Evolutionary conservation across 176 grass and related monocot genomes (phyloP).

Genomic region (Oryza punctata): DNA sequence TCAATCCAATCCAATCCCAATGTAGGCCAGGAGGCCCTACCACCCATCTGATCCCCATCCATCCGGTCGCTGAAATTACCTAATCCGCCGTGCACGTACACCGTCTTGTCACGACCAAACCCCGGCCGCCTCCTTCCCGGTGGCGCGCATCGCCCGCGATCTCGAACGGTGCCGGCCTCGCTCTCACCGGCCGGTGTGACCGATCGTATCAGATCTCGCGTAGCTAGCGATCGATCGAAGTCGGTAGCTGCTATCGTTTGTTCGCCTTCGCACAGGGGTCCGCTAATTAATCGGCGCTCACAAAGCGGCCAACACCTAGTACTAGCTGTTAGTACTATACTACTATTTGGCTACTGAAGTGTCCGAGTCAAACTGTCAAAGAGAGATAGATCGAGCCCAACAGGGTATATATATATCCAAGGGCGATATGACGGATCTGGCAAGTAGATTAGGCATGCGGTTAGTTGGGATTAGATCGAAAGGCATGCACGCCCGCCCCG

Average conservation of each 20-base stretch:
- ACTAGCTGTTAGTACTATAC: too few species aligned
- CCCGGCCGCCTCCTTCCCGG: constrained; percentile 21
- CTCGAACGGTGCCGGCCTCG: background rate
- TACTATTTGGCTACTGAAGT: background rate
- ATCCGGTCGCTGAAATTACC: background rate
- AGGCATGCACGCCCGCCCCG: background rate
- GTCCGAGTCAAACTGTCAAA: too few species aligned
- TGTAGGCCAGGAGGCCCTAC: background rate
- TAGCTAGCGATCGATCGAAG: too few species aligned
- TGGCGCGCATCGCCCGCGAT: background rate
- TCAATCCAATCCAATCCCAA: background rate
- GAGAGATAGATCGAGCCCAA: background rate
- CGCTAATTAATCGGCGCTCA: background rate
- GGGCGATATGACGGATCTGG: background rate
- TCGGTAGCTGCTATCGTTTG: too few species aligned
- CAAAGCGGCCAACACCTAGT: background rate
- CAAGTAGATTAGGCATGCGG: constrained; percentile 8
- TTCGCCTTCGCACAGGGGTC: background rate
- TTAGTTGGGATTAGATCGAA: constrained; percentile 14
- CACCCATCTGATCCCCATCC: constrained; percentile 1
- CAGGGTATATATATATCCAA: background rate
- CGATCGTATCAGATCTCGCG: too few species aligned
- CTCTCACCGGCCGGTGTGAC: background rate
- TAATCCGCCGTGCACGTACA: constrained; percentile 13
- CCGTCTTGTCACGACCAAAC: constrained; percentile 5